Evolutionary conservation across 345 rosid species (phyloP).

Genomic region (Eucalyptus cloeziana): DNA sequence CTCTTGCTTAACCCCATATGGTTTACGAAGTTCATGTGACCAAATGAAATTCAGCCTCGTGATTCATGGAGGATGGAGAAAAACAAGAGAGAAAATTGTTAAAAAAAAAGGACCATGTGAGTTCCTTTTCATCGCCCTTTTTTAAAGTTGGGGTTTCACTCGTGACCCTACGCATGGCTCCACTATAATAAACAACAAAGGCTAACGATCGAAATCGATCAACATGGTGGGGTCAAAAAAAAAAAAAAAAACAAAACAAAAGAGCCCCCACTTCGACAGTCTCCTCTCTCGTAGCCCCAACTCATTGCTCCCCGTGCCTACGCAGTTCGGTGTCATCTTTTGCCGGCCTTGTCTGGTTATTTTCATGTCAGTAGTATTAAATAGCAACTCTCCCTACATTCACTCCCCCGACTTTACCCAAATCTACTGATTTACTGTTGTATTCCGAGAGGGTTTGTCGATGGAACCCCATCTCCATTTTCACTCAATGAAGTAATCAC

Average conservation of each 20-base stretch:
- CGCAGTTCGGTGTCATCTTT: not conserved
- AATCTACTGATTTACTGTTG: not conserved
- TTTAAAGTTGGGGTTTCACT: not conserved
- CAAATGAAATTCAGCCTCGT: not conserved
- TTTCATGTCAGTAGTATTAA: constrained; percentile 33
- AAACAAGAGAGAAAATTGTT: not conserved
- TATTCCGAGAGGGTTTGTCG: not conserved
- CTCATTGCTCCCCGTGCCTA: constrained; percentile 22
- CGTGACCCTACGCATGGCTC: not conserved
- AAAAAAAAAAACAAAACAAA: accelerated
- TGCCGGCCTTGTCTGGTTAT: constrained; percentile 24
- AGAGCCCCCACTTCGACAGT: not conserved
- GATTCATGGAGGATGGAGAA: not conserved
- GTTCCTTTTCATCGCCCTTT: not conserved
- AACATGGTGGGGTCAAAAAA: not conserved
- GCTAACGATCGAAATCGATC: not conserved
- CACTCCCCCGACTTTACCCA: not conserved
- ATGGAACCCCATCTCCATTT: not conserved
- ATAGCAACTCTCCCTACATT: not conserved
- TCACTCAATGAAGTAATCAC: not conserved
- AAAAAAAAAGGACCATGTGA: not conserved
- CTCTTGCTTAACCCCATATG: not conserved
- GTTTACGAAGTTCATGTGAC: not conserved
- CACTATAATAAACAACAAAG: not conserved
- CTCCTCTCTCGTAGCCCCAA: not conserved